These are phyloP conservation scores for Fusarium floridanum DNA, from an alignment of 2,329 filamentous ascomycete species.

Conservation along the genomic window DNA sequence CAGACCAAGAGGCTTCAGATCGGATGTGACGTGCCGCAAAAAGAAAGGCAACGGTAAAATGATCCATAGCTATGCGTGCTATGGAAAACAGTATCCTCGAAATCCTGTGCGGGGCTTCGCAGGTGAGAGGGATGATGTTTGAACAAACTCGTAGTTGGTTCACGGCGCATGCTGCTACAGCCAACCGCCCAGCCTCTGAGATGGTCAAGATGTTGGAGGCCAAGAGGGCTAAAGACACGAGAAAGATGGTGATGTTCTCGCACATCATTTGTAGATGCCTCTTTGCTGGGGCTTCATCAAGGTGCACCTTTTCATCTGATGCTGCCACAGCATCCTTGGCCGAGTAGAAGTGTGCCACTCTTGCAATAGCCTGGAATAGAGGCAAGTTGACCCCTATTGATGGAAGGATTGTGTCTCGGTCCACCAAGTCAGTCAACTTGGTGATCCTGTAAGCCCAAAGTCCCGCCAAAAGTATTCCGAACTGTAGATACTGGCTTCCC, in stretches of 20 bases:
- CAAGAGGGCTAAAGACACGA: conserved; percentile 10
- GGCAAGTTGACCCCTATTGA: conserved; percentile 35
- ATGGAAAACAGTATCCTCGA: conserved; percentile 11
- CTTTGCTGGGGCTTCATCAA: neutral
- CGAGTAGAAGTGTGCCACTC: conserved; percentile 35
- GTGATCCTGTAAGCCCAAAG: conserved; percentile 5
- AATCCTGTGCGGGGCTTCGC: neutral
- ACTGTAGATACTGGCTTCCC: conserved; percentile 34
- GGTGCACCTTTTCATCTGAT: conserved; percentile 9
- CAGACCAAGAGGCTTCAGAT: neutral
- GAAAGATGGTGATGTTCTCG: conserved; percentile 23
- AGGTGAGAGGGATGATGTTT: neutral
- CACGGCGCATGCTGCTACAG: conserved; percentile 26
- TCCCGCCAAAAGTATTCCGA: conserved; percentile 14
- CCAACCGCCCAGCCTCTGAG: conserved; percentile 29
- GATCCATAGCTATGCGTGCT: conserved; percentile 2
- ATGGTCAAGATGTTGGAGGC: conserved; percentile 3
- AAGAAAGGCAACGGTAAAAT: conserved; percentile 3
- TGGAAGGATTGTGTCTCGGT: conserved; percentile 16
- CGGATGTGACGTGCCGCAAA: conserved; percentile 10
- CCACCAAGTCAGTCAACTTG: neutral
- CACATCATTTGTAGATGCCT: conserved; percentile 22
- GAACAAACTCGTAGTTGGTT: conserved; percentile 21
- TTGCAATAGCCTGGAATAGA: conserved; percentile 33
- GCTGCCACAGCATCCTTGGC: conserved; percentile 24